phyloP scores from a whole-genome alignment of 495 filamentous ascomycete genomes.

The Aspergillus ostianus region DNA sequence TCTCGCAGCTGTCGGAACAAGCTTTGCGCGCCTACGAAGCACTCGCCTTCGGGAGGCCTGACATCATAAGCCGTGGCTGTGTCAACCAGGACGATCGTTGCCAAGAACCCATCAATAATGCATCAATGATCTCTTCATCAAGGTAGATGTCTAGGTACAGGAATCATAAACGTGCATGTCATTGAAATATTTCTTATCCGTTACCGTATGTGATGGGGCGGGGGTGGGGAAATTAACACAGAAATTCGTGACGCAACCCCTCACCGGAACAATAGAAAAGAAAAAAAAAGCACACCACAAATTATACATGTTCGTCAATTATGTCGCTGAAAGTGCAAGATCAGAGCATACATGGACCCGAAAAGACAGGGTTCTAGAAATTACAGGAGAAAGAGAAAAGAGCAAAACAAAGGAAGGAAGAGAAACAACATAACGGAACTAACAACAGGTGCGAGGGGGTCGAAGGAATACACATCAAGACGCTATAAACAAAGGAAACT shows the following conservation, averaged over 20 bases:
- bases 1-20: slow-evolving; percentile 1
- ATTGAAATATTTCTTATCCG: too few relatives aligned
- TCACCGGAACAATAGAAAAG: not conserved
- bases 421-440: not conserved
- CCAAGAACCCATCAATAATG: not conserved
- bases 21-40: not conserved
- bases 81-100: not conserved
- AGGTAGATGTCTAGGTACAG: not conserved
- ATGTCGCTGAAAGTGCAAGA: not conserved
- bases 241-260: not conserved
- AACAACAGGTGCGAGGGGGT: not conserved
- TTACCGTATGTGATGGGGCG: too few relatives aligned
- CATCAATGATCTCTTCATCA: not conserved
- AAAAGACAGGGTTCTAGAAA: slow-evolving; percentile 5
- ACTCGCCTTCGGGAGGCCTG: not conserved
- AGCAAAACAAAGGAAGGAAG: not conserved
- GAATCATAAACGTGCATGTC: not conserved
- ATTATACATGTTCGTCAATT: not conserved
- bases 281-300: not conserved
- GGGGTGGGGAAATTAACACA: not conserved
- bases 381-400: not conserved
- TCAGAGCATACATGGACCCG: not conserved
- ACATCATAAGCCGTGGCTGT: slow-evolving; percentile 11
- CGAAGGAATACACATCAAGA: not conserved
- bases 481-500: not conserved